Evolutionary conservation across 2,329 filamentous ascomycete species (phyloP).

Genomic region (Trichoderma gracile): DNA sequence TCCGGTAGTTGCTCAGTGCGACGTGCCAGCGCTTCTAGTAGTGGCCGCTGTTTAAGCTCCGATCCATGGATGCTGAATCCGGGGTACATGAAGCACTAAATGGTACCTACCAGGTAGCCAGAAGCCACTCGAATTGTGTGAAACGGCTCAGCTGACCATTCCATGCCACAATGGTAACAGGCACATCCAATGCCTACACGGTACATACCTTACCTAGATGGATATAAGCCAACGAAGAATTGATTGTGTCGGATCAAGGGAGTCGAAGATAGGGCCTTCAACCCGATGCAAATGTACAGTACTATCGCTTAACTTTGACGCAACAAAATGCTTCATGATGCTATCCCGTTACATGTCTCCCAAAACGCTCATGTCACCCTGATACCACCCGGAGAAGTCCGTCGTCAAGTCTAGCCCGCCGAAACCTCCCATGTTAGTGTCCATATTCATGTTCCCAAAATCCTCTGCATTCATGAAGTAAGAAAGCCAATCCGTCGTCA

Average conservation of each 20-base stretch:
- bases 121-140: neutral
- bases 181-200: too few relatives aligned
- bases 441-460: conserved; percentile 16
- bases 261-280: too few relatives aligned
- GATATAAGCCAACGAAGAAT: too few relatives aligned
- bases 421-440: neutral
- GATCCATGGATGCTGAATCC: conserved; percentile 16
- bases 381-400: conserved; percentile 15
- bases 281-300: too few relatives aligned
- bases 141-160: conserved; percentile 13
- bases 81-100: conserved; percentile 22
- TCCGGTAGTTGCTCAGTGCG: conserved; percentile 2
- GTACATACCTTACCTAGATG: too few relatives aligned
- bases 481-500: conserved; percentile 20
- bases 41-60: conserved; percentile 20
- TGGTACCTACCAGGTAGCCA: neutral
- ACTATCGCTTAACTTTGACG: neutral
- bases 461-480: conserved; percentile 22
- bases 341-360: neutral
- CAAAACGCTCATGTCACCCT: conserved; percentile 8
- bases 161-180: neutral
- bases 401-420: neutral
- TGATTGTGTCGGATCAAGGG: too few relatives aligned
- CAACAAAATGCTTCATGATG: neutral
- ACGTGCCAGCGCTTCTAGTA: conserved; percentile 20